Evolutionary conservation across 129 eudicot species (phyloP).

Genomic region (Lactuca saligna): DNA sequence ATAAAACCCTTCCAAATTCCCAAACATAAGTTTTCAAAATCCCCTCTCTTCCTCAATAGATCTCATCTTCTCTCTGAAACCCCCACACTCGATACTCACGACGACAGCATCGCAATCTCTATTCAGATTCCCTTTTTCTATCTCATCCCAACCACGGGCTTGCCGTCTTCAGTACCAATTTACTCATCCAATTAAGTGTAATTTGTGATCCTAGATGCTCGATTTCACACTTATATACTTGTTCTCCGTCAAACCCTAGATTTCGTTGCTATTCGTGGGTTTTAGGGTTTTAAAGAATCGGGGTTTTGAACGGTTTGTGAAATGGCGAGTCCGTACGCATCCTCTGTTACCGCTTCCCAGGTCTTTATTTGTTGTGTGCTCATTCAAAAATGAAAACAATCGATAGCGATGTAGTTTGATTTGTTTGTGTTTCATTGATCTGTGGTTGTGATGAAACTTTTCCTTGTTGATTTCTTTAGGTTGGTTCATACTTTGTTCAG

Average conservation of each 20-base stretch:
- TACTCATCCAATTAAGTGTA: not conserved
- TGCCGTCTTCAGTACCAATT: not conserved
- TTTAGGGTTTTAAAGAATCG: conserved; percentile 16
- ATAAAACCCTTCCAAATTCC: conserved; percentile 24
- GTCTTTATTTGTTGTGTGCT: conserved; percentile 29
- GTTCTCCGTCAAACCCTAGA: conserved; percentile 12
- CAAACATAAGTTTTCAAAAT: conserved; percentile 19
- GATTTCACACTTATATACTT: conserved; percentile 17
- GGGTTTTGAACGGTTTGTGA: conserved; percentile 8
- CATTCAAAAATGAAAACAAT: not conserved
- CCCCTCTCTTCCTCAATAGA: conserved; percentile 14
- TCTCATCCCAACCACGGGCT: not conserved
- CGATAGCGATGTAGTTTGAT: not conserved
- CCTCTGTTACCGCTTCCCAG: conserved; percentile 61
- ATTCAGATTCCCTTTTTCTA: not conserved
- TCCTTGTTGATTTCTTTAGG: conserved; percentile 33
- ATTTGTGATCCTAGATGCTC: conserved; percentile 18
- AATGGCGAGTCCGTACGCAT: conserved; percentile 70
- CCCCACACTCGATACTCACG: conserved; percentile 10
- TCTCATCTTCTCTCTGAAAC: conserved; percentile 30
- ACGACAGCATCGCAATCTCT: conserved; percentile 13
- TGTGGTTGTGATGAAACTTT: not conserved
- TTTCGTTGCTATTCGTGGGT: conserved; percentile 16
- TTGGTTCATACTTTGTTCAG: conserved; percentile 79
- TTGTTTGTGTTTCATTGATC: not conserved